Percentiles rank a stretch among this genome's conserved stretches.
Conservation (phyloP, 2,329 filamentous ascomycete species). For the Apiospora sp. region DNA sequence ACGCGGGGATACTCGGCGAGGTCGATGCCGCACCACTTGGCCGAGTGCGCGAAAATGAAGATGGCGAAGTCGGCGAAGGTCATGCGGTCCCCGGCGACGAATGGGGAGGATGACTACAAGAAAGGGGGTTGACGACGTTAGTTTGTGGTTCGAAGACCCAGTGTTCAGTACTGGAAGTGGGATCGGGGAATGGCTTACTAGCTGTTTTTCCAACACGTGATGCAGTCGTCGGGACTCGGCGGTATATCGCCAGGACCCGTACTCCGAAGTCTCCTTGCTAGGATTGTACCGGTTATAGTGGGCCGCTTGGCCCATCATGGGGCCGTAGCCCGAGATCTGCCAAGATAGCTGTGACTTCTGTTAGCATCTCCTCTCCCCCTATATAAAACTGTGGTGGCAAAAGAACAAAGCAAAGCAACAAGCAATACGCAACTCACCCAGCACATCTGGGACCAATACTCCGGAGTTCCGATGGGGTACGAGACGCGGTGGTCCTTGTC, state of each 20-base stretch:
- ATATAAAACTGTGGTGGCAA: background rate
- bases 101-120: background rate
- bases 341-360: background rate
- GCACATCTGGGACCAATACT: constrained; percentile 36
- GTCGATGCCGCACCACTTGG: constrained; percentile 28
- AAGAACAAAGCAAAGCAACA: background rate
- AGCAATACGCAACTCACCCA: constrained; percentile 31
- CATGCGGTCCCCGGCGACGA: constrained; percentile 26
- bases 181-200: constrained; percentile 31
- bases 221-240: constrained; percentile 33
- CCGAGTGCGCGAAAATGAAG: constrained; percentile 27
- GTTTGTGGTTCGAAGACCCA: too few relatives aligned
- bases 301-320: background rate
- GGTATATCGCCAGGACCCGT: constrained; percentile 31
- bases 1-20: constrained; percentile 28
- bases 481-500: constrained; percentile 35
- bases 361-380: background rate
- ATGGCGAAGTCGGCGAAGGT: constrained; percentile 30
- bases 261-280: constrained; percentile 29
- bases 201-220: constrained; percentile 33
- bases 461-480: constrained; percentile 30
- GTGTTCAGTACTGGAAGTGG: too few relatives aligned
- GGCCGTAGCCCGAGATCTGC: background rate
- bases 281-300: constrained; percentile 34
- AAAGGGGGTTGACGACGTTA: too few relatives aligned